Base-by-base conservation (phyloP, 2,329 filamentous ascomycete species). In the Dactylellina haptotyla region DNA sequence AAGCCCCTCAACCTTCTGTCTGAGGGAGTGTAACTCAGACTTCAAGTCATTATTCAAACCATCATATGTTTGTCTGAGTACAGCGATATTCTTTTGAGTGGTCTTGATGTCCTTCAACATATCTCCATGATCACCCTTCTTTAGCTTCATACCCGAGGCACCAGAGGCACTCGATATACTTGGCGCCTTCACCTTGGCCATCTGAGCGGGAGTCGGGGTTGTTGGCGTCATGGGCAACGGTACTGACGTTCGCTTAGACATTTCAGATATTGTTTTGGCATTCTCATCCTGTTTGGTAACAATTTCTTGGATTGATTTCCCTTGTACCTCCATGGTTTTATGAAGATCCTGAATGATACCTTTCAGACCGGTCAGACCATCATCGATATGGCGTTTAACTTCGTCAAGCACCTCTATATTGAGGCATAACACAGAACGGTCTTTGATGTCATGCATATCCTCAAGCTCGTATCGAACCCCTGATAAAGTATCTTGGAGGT, bases 401-500 rank as follows among this genome's bases (percentile, higher is more conserved):
- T 99, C 95, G 79, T 99, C 95, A 3, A 99, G 85, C 14, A 90
- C 87, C 79, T 99, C 95, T 0, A 98, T 86, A 77, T 99, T 99
- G 43, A 99, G 84, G 0, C 95, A 96, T n/a, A 99, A 84, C 0
- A 99, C 95, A 1, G 93, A 93, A 28, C 94, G 88, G 80, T 99
- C 95, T 81, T 96, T 97, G 78, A 99, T 91, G 79, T 99, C 95
- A 16, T 85, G 87, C 28, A 99, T 84, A 79, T 99, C 95, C 80
- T 99, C 95, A 23, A 99, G 83, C 82, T 99, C 95, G 80, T 99
- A 94, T 14, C 95, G 90, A n/a, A 99, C 91, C 0, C 95, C 95
- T 6, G 95, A 98, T 1, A 97, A 87, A 0, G 93, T 90, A 80
- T 99, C 95, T 80, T 99, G 95, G 14, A 99, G 95, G 80, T 99